These are phyloP conservation scores for Blastocystis sp. DNA, from an alignment of 352 stramenopile genomes.

Conservation along the genomic window DNA sequence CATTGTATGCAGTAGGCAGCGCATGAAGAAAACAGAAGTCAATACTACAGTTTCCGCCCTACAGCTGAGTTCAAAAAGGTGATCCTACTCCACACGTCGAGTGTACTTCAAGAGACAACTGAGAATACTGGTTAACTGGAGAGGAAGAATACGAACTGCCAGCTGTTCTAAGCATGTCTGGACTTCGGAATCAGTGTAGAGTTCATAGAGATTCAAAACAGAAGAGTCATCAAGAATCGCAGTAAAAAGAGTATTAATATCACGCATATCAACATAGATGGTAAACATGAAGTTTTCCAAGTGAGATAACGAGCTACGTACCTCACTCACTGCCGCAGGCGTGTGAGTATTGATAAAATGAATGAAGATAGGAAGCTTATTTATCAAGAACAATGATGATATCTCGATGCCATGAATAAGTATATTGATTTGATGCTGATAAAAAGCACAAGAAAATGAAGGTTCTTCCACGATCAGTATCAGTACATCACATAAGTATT, in stretches of 20 bases:
- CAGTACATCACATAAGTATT: neutral
- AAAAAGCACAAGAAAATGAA: neutral
- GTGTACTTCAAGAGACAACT: neutral
- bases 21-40: neutral
- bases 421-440: neutral
- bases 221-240: neutral
- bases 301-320: neutral
- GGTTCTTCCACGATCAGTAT: neutral
- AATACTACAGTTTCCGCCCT: neutral
- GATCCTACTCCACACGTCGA: neutral
- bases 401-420: neutral
- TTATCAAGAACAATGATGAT: constrained; percentile 30
- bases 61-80: neutral
- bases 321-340: neutral
- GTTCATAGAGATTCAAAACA: neutral
- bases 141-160: neutral
- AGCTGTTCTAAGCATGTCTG: neutral
- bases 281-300: neutral
- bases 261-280: constrained; percentile 36
- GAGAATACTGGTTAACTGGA: constrained; percentile 10
- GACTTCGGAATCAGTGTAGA: neutral
- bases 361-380: neutral
- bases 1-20: neutral
- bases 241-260: constrained; percentile 2
- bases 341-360: constrained; percentile 17